These are phyloP conservation scores for Penicillium macrosclerotiorum DNA, from an alignment of 495 filamentous ascomycete genomes.

Conservation along the genomic window DNA sequence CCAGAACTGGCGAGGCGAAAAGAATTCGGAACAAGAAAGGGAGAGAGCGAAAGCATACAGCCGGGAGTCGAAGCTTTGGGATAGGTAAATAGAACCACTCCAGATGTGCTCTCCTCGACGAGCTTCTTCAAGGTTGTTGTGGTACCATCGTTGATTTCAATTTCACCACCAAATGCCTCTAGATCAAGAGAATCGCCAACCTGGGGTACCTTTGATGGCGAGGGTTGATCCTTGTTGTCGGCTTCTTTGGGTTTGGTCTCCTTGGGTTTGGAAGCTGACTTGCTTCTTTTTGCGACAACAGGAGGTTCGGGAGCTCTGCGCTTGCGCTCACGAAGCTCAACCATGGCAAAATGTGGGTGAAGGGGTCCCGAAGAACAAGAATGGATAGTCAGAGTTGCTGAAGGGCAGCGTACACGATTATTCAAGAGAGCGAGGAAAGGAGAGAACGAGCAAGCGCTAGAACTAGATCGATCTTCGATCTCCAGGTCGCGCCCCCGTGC, in stretches of 20 bases:
- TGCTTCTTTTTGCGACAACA: conserved; percentile 55
- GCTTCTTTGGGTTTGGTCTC: conserved; percentile 27
- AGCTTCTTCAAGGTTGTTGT: conserved; percentile 75
- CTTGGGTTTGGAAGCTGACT: conserved; percentile 46
- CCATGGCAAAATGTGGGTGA: conserved; percentile 32
- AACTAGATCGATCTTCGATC: neutral
- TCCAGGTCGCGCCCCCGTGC: neutral
- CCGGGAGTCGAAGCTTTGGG: conserved; percentile 93
- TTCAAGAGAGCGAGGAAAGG: neutral
- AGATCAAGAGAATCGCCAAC: conserved; percentile 59
- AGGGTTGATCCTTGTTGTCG: conserved; percentile 25
- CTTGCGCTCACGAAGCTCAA: conserved; percentile 77
- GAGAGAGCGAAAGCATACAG: conserved; percentile 60
- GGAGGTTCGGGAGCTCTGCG: conserved; percentile 63
- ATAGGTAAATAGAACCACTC: conserved; percentile 92
- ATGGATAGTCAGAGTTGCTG: too few species aligned
- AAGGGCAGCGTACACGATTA: too few species aligned
- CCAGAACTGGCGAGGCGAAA: conserved; percentile 1
- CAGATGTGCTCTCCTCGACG: conserved; percentile 76
- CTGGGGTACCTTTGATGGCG: conserved; percentile 29
- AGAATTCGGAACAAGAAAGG: neutral
- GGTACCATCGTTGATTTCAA: conserved; percentile 79
- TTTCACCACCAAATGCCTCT: conserved; percentile 74
- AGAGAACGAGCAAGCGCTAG: too few species aligned
- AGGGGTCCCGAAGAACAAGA: too few species aligned